Base-by-base conservation (phyloP, 2,329 filamentous ascomycete genomes). In the Phyllosticta capitalensis region DNA sequence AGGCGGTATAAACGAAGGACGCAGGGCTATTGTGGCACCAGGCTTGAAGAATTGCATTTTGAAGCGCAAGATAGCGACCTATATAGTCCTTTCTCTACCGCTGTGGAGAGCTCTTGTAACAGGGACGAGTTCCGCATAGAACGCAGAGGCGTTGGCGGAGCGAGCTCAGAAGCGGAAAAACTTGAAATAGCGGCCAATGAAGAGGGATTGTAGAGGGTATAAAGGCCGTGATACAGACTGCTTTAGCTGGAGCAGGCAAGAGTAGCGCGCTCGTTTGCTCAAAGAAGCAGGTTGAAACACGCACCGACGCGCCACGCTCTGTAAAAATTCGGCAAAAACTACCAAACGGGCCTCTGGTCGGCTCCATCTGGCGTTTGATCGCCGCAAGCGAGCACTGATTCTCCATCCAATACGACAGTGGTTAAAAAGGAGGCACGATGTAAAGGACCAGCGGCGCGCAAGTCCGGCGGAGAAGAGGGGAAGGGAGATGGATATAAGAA, bases 11-110 rank as follows among this genome's bases (percentile, higher is more conserved):
- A 52, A 55, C 22, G 48, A 52, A 28, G 55, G 30, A 55, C 17
- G 53, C 28, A 59, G 57, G 17, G 38, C 53, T 21, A 12, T 6
- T 50, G 9, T 30, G 33, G 33, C 33, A 38, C 49, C 57, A 59
- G n/a, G 28, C 58, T n/a, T 33, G 12, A 48, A 24, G 19, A 52
- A 26, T 54, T 22, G 26, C 26, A 52, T n/a, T 28, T 6, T 9
- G 2, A 14, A 28, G 10, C 30, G 56, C 30, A 30, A 12, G 19
- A 14, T 10, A 12, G 54, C 26, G 14, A 26, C 52, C 54, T 59
- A 59, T 59, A 59, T 59, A 59, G 38, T 55, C 45, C 48, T 55
- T 33, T n/a, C n/a, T n/a, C n/a, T n/a, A n/a, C n/a, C 7, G 9
- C 45, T 14, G 38, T 59, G 48, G 28, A 28, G 52, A 52, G 57